Base-by-base conservation (phyloP, 345 rosid species). In the Fremontodendron californicum region DNA sequence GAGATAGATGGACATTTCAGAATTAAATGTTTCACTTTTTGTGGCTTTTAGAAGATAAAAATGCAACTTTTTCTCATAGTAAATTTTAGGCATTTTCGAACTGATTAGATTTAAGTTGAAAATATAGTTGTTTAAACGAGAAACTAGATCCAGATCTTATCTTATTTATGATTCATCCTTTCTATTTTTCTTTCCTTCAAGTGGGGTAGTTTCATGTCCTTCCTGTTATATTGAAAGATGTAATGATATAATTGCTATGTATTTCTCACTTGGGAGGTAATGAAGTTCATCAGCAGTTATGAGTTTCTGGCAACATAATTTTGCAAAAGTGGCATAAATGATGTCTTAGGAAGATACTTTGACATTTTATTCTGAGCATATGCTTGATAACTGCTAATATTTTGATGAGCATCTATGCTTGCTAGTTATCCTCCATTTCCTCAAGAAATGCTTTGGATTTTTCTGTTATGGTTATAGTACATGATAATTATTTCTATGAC, bases 251-350 rank as follows among this genome's bases (percentile, higher is more conserved):
- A 46, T 29, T 21, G 18, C 27, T 40, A 42, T 46, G 25, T 27
- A 46, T 43, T 67, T 23, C 51, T 67, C 73, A 68, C 54, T 42
- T 68, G 27, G 33, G 72, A 43, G n/a, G 54, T n/a, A n/a, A n/a
- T n/a, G n/a, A n/a, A n/a, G n/a, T n/a, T n/a, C n/a, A n/a, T n/a
- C n/a, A n/a, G n/a, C n/a, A n/a, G n/a, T n/a, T 68, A 68, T 6
- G 18, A 9, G 37, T 25, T 69, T n/a, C 73, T 15, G 21, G 39
- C 9, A 46, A 48, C 4, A 9, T 2, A 70, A 27, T 46, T 68
- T 70, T 48, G 10, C 65, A 60, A 35, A 70, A 46, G 42, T 0
- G 40, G 25, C 40, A 46, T 31, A 13, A 46, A 70, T 0, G 27
- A 5, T 27, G 74, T 7, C 74, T 15, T 46, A 8, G 11, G 8